Base-by-base conservation (phyloP, 2,329 filamentous ascomycete species). In the Nannizzia gypsea region DNA sequence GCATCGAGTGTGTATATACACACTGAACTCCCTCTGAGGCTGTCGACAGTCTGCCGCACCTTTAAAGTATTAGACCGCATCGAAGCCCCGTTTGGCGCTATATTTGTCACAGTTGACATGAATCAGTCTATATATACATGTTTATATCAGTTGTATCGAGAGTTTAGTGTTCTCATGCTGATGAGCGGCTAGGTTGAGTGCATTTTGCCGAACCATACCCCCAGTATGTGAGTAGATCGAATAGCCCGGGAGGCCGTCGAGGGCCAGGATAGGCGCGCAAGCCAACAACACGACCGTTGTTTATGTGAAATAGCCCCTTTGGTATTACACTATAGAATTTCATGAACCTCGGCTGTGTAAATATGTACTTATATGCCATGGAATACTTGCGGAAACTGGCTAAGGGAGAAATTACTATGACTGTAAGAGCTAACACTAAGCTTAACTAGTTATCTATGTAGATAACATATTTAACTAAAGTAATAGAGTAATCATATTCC, bases 221-320 rank as follows among this genome's bases (percentile, higher is more conserved):
- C 6, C n/a, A 5, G n/a, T 59, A 50, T 5, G 64, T 66, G 52
- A 66, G 40, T 6, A 66, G 58, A 38, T 66, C 64, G 54, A 64
- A 66, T 1, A 42, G 57, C 31, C 64, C 48, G 17, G n/a, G 17
- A 24, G 62, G 62, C 54, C 60, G 61, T 17, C 44, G 36, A 28
- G 61, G 59, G 11, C 57, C 59, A 24, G 59, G 56, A 17, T 57
- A 22, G 13, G 59, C 63, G n/a, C 64, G 64, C 31, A 66, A 61
- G 26, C 59, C 59, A 22, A 66, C 55, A 6, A 24, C 34, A 42
- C 40, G 55, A 17, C 64, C 64, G 48, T 61, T 59, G 60, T 66
- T 66, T n/a, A 65, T 26, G 38, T 64, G 64, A 42, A 66, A 66
- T 4, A 66, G 31, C 50, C 64, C 64, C 42, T 64, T 62, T 2